Percentiles rank a stretch among this genome's conserved stretches.
These are phyloP conservation scores for Didymella glomerata DNA, from an alignment of 2,329 filamentous ascomycete species.

Conservation along the genomic window DNA sequence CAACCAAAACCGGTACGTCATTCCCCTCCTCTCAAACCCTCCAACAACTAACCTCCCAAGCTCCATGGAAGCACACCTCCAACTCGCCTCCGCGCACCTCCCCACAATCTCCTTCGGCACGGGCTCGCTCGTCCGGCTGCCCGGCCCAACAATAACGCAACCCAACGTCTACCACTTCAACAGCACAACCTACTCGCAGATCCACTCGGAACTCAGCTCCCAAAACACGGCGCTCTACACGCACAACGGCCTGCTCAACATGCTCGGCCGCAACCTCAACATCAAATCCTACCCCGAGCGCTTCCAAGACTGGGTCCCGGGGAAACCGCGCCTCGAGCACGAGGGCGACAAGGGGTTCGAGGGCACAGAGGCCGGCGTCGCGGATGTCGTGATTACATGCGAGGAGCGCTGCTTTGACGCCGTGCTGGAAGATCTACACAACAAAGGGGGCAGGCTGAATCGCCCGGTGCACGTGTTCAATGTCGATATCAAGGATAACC, in stretches of 20 bases:
- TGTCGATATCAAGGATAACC: constrained; percentile 97
- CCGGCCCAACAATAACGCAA: constrained; percentile 87
- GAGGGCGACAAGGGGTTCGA: constrained; percentile 75
- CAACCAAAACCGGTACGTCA: constrained; percentile 87
- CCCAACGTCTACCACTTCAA: constrained; percentile 99
- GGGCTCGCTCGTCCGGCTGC: constrained; percentile 90
- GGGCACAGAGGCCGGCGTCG: constrained; percentile 87
- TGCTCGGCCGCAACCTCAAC: constrained; percentile 89
- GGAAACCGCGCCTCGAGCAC: constrained; percentile 78
- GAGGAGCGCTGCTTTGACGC: constrained; percentile 99
- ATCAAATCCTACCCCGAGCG: constrained; percentile 97
- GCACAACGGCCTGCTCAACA: constrained; percentile 91
- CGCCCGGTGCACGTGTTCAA: constrained; percentile 97
- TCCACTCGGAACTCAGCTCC: constrained; percentile 86
- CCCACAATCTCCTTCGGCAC: constrained; percentile 99
- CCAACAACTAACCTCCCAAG: constrained; percentile 53
- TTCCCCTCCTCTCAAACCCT: background rate
- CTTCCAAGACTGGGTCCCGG: constrained; percentile 97
- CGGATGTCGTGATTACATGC: constrained; percentile 95
- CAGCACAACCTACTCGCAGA: constrained; percentile 91
- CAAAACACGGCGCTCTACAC: constrained; percentile 90
- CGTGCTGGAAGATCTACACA: constrained; percentile 90
- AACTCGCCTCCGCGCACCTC: constrained; percentile 81
- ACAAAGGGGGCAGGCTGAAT: constrained; percentile 85
- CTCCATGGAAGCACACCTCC: constrained; percentile 99